These are phyloP conservation scores for Delonix regia DNA, from an alignment of 306 rosid species.

Conservation along the genomic window DNA sequence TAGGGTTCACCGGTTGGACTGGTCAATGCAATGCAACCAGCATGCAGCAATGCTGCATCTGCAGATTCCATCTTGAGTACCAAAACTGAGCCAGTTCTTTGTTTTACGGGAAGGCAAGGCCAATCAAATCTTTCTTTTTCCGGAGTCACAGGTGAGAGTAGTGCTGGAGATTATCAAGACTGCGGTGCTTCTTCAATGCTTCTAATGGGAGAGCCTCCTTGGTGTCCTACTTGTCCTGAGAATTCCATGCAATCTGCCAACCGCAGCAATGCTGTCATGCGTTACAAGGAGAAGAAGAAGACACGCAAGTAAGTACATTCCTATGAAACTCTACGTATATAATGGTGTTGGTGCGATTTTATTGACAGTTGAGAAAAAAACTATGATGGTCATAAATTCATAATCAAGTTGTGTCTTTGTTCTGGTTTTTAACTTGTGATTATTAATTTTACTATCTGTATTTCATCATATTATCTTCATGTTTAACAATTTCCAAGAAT, in stretches of 20 bases:
- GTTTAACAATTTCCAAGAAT: neutral
- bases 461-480: conserved; percentile 4
- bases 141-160: conserved; percentile 65
- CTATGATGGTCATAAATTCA: neutral
- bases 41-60: conserved; percentile 78
- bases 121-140: conserved; percentile 82
- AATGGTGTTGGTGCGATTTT: neutral
- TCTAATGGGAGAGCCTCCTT: conserved; percentile 92
- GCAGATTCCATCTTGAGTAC: conserved; percentile 79
- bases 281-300: conserved; percentile 96
- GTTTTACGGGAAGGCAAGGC: conserved; percentile 56
- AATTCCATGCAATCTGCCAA: conserved; percentile 70
- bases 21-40: conserved; percentile 58
- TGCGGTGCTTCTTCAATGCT: conserved; percentile 85
- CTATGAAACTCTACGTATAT: conserved; percentile 11
- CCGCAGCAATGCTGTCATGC: conserved; percentile 89
- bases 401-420: conserved; percentile 16
- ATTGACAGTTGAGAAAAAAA: neutral
- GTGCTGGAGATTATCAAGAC: conserved; percentile 78
- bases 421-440: conserved; percentile 23
- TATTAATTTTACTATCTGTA: conserved; percentile 21
- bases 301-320: conserved; percentile 70
- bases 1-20: conserved; percentile 65
- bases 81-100: conserved; percentile 78
- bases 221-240: conserved; percentile 81